phyloP scores from a whole-genome alignment of 768 basidiomycete species.

The Mycena maculata region DNA sequence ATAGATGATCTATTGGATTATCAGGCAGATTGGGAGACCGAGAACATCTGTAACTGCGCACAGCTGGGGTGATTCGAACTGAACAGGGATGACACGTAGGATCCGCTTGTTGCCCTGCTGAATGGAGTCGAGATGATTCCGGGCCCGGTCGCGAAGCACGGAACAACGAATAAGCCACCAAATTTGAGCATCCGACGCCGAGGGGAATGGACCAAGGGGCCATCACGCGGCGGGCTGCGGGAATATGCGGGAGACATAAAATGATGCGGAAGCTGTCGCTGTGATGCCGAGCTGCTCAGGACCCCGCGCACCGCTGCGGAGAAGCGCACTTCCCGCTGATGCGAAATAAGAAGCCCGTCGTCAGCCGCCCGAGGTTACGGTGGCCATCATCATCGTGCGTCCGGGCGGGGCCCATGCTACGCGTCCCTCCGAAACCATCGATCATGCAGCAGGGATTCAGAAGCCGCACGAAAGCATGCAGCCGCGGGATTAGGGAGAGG shows the following conservation, averaged over 20 bases:
- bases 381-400: conserved; percentile 30
- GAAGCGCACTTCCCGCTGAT: conserved; percentile 30
- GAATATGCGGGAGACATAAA: conserved; percentile 3
- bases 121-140: too few species aligned
- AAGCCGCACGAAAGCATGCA: background rate
- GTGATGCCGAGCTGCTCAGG: conserved; percentile 20
- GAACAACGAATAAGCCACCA: background rate
- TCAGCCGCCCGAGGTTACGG: conserved; percentile 20
- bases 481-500: background rate
- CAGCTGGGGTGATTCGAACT: too few species aligned
- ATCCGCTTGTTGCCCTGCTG: too few species aligned
- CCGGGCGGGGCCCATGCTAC: conserved; percentile 13
- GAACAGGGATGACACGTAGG: too few species aligned
- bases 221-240: conserved; percentile 25
- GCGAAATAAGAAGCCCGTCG: conserved; percentile 29
- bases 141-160: background rate
- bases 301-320: conserved; percentile 28
- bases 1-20: too few species aligned
- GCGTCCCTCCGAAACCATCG: conserved; percentile 13
- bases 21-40: too few species aligned
- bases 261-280: conserved; percentile 26
- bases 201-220: background rate
- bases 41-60: too few species aligned
- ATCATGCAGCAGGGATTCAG: background rate
- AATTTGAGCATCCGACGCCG: background rate